Conservation (phyloP, 1,284 basidiomycete species). For the Apiotrichum mycotoxinovorans region DNA sequence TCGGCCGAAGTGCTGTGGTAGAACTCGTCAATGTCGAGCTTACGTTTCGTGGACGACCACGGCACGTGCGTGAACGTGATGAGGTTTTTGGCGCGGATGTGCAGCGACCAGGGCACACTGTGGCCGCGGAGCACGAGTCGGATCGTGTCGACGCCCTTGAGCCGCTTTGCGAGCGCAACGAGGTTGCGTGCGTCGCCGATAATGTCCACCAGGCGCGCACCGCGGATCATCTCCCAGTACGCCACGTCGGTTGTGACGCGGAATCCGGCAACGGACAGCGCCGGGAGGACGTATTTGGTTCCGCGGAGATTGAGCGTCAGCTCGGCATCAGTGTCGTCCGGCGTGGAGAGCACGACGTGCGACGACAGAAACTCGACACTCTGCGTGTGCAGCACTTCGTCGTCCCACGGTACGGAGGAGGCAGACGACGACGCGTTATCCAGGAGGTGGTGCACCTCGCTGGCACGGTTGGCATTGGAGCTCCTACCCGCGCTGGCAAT, state of each 20-base stretch:
- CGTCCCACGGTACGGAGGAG: background rate
- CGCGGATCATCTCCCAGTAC: background rate
- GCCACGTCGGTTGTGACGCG: background rate
- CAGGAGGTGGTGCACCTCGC: background rate
- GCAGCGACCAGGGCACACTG: background rate
- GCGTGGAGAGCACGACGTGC: constrained; percentile 3
- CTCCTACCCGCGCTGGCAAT: background rate
- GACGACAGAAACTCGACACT: background rate
- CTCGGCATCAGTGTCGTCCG: background rate
- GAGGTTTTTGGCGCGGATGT: constrained; percentile 1
- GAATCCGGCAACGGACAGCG: background rate
- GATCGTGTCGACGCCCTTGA: background rate
- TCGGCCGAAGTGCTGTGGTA: background rate
- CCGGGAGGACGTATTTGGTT: background rate
- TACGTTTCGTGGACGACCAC: background rate
- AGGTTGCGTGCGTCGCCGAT: constrained; percentile 1
- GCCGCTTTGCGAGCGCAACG: background rate
- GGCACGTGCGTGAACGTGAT: constrained; percentile 13
- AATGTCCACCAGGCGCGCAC: background rate
- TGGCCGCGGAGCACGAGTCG: constrained; percentile 12
- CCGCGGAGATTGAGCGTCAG: constrained; percentile 1
- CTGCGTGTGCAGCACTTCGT: background rate
- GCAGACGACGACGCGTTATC: background rate
- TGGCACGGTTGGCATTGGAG: background rate
- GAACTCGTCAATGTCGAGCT: background rate